Base-by-base conservation (phyloP, 1,139 yeast species). In the Taiozyma sp. region DNA sequence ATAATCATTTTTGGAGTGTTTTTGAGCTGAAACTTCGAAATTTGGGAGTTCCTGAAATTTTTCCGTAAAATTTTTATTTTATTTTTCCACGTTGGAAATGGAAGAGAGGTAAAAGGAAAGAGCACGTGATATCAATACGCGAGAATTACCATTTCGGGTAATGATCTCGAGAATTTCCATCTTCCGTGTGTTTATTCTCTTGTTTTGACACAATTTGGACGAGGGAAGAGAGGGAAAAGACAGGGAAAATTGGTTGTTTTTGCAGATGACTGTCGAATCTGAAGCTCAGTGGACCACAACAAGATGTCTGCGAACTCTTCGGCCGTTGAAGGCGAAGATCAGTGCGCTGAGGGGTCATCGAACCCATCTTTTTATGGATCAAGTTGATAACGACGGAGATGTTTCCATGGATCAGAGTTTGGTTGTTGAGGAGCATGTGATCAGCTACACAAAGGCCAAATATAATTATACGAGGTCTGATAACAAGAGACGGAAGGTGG, bases 1-100 rank as follows among this genome's bases (percentile, higher is more conserved):
- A 58, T 58, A 50, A 53, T 53, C 61, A 58, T 58, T 52, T 48
- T 48, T 43, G 36, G 22, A 43, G 28, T 34, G 14, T 22, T 47
- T 43, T 43, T 43, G 45, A 29, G 38, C 30, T 27, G 27, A 22
- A 24, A 32, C 30, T 27, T 27, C 30, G 14, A 23, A 19, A 29
- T 41, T 16, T 10, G 22, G 41, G 30, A 46, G 28, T n/a, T 28
- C 12, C 34, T 32, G 36, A 32, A 32, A 4, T 32, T 32, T 32
- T 32, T 32, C 36, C 19, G 7, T 19, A 32, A 22, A 13, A n/a
- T 10, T 29, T 43, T 23, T 19, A n/a, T 43, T 38, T 38, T 19
- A n/a, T 22, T 38, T 38, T 38, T 38, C 24, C 24, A 19, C 24
- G 32, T 42, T 24, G 29, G 9, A 22, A 24, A 24, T 19, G 19